Percentiles rank a stretch among this genome's conserved stretches.
Evolutionary conservation across 495 filamentous ascomycete genomes (phyloP).

Genomic region (Melanomma pulvis-pyrius): DNA sequence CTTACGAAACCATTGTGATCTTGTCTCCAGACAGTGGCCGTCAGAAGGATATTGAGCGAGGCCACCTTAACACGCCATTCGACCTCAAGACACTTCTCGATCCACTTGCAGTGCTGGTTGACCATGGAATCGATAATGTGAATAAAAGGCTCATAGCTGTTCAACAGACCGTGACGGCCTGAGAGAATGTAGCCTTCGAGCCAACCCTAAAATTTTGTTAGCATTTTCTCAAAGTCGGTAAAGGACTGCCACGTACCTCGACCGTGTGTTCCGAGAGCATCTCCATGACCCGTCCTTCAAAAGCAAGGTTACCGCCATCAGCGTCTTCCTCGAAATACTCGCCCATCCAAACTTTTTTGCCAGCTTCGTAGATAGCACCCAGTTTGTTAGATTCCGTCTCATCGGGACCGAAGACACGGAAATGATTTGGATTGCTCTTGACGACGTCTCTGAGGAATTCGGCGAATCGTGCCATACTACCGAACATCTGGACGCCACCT

Average conservation of each 20-base stretch:
- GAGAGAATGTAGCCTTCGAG: slow-evolving; percentile 73
- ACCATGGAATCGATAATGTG: slow-evolving; percentile 81
- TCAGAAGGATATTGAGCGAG: slow-evolving; percentile 74
- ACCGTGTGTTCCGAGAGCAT: slow-evolving; percentile 76
- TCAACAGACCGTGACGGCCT: slow-evolving; percentile 71
- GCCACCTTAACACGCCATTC: slow-evolving; percentile 69
- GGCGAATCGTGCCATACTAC: slow-evolving; percentile 68
- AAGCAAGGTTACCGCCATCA: slow-evolving; percentile 68
- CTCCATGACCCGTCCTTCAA: slow-evolving; percentile 71
- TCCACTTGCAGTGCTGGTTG: slow-evolving; percentile 79
- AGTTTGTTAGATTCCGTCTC: slow-evolving; percentile 80
- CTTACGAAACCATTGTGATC: slow-evolving; percentile 71
- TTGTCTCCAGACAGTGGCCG: slow-evolving; percentile 74
- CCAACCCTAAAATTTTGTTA: slow-evolving; percentile 52
- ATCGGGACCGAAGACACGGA: slow-evolving; percentile 74
- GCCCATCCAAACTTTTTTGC: slow-evolving; percentile 76
- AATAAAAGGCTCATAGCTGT: slow-evolving; percentile 78
- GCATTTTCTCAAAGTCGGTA: neutral
- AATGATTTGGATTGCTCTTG: slow-evolving; percentile 60
- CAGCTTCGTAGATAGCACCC: slow-evolving; percentile 63
- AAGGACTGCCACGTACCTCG: slow-evolving; percentile 49
- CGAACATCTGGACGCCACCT: slow-evolving; percentile 51
- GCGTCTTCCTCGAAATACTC: slow-evolving; percentile 73
- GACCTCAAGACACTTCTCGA: slow-evolving; percentile 73
- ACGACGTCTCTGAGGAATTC: slow-evolving; percentile 65